Evolutionary conservation across 768 basidiomycete genomes (phyloP).

Genomic region (Lentinula lateritia): DNA sequence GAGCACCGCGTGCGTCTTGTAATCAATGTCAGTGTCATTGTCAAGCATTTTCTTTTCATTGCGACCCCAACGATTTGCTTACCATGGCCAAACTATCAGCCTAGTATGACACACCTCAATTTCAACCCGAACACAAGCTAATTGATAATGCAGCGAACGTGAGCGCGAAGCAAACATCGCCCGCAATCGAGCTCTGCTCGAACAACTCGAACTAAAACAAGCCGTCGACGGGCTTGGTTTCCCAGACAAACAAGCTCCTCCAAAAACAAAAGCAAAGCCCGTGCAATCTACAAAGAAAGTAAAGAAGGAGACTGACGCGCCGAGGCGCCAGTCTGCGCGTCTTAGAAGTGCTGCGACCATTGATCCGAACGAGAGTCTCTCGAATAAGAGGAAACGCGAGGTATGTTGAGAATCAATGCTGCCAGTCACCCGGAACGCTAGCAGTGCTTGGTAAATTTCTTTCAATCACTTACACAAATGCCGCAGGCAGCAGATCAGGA

Average conservation of each 20-base stretch:
- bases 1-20: no score
- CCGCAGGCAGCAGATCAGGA: slow-evolving; percentile 46
- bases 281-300: slow-evolving; percentile 49
- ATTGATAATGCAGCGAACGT: slow-evolving; percentile 35
- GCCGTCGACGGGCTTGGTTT: slow-evolving; percentile 45
- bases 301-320: slow-evolving; percentile 44
- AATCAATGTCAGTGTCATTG: no score
- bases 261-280: slow-evolving; percentile 50
- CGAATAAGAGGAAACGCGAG: slow-evolving; percentile 61
- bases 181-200: slow-evolving; percentile 69
- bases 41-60: no score
- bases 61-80: no score
- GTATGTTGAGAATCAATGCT: slow-evolving; percentile 26
- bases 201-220: slow-evolving; percentile 62
- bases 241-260: slow-evolving; percentile 28
- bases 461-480: not conserved
- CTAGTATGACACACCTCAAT: not conserved
- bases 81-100: not conserved
- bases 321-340: slow-evolving; percentile 64
- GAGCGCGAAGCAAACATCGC: slow-evolving; percentile 81
- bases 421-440: not conserved
- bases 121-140: not conserved
- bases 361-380: slow-evolving; percentile 62
- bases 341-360: slow-evolving; percentile 35
- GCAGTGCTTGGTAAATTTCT: not conserved